A percentile compares a stretch with the other conserved stretches of the same genome.
phyloP scores from a whole-genome alignment of 495 filamentous ascomycete species.

The Neurospora sp. region DNA sequence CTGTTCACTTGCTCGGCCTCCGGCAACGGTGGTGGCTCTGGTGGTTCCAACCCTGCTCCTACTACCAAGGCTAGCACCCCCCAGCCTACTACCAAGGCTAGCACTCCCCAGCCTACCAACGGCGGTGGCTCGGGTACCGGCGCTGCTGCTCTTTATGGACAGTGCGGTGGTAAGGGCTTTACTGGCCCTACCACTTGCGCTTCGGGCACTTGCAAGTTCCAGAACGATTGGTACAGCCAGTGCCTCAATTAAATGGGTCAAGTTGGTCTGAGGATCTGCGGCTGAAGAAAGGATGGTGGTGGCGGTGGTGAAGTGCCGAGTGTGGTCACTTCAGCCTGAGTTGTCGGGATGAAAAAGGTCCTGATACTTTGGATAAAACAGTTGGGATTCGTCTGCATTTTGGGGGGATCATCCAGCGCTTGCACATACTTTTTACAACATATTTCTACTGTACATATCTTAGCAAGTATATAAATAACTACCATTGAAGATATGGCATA shows the following conservation, averaged over 20 bases:
- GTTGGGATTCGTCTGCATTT: not conserved
- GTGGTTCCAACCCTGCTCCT: not conserved
- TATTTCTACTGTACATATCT: not conserved
- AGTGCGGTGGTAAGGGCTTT: conserved; percentile 20
- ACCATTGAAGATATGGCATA: not conserved
- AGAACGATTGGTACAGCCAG: conserved; percentile 20
- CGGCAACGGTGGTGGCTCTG: conserved; percentile 8
- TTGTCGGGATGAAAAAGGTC: not conserved
- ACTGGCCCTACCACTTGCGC: conserved; percentile 16
- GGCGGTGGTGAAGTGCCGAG: not conserved
- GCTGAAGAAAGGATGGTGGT: not conserved
- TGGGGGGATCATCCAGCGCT: conserved; percentile 1
- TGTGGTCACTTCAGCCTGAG: not conserved
- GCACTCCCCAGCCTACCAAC: not conserved
- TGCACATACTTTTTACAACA: not conserved
- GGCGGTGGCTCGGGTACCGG: not conserved
- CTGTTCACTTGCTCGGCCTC: conserved; percentile 23
- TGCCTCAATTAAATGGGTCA: conserved; percentile 4
- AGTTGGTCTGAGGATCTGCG: not conserved
- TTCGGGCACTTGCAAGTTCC: conserved; percentile 16
- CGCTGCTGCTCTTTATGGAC: conserved; percentile 13
- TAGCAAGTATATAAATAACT: not conserved
- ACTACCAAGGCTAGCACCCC: not conserved
- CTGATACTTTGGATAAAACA: not conserved
- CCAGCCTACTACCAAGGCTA: not conserved